These are phyloP conservation scores for Diaporthe nobilis DNA, from an alignment of 2,329 filamentous ascomycete species.

Conservation along the genomic window DNA sequence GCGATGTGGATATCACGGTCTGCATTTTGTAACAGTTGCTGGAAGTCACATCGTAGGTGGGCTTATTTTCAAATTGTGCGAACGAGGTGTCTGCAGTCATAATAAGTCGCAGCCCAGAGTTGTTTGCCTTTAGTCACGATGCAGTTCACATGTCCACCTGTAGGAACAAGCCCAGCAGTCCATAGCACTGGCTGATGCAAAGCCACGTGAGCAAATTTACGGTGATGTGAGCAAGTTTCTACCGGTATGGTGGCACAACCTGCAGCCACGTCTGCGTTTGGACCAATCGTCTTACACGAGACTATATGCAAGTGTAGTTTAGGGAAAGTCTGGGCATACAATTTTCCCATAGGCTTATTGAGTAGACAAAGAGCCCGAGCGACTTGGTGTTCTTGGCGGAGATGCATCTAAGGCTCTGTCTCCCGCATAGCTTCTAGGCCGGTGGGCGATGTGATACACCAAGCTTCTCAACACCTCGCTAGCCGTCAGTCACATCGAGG, in stretches of 20 bases:
- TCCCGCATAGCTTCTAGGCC: background rate
- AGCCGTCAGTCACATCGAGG: background rate
- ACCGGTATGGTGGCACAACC: background rate
- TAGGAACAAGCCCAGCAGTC: background rate
- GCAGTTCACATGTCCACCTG: no score
- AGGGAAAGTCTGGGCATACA: background rate
- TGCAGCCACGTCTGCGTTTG: background rate
- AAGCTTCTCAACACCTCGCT: background rate
- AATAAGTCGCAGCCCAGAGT: background rate
- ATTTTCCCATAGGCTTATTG: background rate
- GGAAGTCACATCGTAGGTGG: background rate
- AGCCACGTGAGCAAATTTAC: background rate
- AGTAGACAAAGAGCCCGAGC: slow-evolving; percentile 11
- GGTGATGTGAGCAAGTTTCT: background rate
- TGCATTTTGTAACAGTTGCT: background rate
- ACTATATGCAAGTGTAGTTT: background rate
- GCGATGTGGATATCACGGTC: background rate
- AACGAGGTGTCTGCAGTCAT: background rate
- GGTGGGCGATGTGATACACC: slow-evolving; percentile 4
- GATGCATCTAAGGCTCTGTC: background rate
- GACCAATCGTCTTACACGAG: background rate
- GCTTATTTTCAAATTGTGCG: background rate
- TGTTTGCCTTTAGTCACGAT: background rate
- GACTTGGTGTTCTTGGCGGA: slow-evolving; percentile 8
- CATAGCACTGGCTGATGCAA: background rate